These are phyloP conservation scores for Phylloporus sp. DNA, from an alignment of 768 basidiomycete genomes.

Conservation along the genomic window DNA sequence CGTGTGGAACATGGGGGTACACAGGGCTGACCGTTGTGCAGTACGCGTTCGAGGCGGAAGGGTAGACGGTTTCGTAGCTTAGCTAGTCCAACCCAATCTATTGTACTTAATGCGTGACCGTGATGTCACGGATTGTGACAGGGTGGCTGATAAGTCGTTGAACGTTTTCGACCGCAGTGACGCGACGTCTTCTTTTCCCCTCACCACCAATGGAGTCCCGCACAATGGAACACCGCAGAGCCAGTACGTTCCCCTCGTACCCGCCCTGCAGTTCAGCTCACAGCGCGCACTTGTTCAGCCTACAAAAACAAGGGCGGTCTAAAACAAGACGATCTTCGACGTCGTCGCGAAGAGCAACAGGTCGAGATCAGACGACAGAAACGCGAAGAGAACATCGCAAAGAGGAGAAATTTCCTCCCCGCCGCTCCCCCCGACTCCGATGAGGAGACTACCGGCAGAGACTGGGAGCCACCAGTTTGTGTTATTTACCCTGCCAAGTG, in stretches of 20 bases:
- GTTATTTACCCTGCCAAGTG: conserved; percentile 7
- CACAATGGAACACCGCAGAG: conserved; percentile 71
- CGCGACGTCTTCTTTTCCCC: conserved; percentile 12
- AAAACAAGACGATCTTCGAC: conserved; percentile 90
- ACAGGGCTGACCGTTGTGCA: conserved; percentile 32
- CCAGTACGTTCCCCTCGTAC: conserved; percentile 42
- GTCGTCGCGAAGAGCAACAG: conserved; percentile 96
- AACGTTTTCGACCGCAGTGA: conserved; percentile 13
- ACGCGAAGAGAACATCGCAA: conserved; percentile 97
- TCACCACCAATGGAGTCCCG: conserved; percentile 50
- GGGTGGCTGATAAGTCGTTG: conserved; percentile 23
- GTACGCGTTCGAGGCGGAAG: conserved; percentile 75
- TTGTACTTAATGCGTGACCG: neutral
- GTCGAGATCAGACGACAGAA: conserved; percentile 99
- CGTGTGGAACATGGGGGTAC: neutral
- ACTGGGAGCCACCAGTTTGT: conserved; percentile 74
- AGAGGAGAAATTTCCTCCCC: conserved; percentile 91
- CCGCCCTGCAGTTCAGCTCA: conserved; percentile 14
- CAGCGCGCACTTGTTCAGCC: conserved; percentile 48
- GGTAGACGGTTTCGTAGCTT: conserved; percentile 21
- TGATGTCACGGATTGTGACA: conserved; percentile 24
- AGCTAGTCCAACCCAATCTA: neutral
- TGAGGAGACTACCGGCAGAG: conserved; percentile 71
- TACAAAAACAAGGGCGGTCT: conserved; percentile 90
- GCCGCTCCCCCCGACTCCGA: conserved; percentile 78